Evolutionary conservation across 1,284 basidiomycete species (phyloP).

Genomic region (Puccinia hordei): DNA sequence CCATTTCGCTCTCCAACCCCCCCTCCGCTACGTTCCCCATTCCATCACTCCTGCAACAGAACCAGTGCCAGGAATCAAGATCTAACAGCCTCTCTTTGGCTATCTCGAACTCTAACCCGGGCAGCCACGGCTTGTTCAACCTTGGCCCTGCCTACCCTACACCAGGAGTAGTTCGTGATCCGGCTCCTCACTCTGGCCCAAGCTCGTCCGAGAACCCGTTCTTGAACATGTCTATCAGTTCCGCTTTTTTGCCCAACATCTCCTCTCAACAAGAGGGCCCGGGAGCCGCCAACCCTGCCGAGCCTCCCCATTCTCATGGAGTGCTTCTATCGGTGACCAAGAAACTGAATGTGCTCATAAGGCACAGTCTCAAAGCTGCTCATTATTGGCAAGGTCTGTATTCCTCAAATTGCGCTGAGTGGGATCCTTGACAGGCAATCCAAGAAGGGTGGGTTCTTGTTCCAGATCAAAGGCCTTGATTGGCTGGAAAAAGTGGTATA

Average conservation of each 20-base stretch:
- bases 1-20: not conserved
- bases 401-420: not conserved
- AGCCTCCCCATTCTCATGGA: not conserved
- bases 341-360: constrained; percentile 45
- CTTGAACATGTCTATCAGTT: constrained; percentile 27
- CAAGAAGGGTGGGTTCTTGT: not conserved
- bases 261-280: not conserved
- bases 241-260: not conserved
- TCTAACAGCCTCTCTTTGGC: constrained; percentile 20
- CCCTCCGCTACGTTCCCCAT: not conserved
- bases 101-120: not conserved
- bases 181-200: too few relatives aligned
- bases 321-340: not conserved
- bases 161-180: too few relatives aligned
- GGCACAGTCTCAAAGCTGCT: constrained; percentile 14
- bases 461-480: not conserved
- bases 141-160: not conserved
- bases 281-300: not conserved
- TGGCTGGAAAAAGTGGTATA: constrained; percentile 32
- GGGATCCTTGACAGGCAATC: not conserved
- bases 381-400: constrained; percentile 19
- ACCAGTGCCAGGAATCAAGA: not conserved
- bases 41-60: too few relatives aligned
- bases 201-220: constrained; percentile 20
- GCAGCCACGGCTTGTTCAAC: not conserved